These are phyloP conservation scores for Mallotus repandus DNA, from an alignment of 441 rosid genomes.

Conservation along the genomic window DNA sequence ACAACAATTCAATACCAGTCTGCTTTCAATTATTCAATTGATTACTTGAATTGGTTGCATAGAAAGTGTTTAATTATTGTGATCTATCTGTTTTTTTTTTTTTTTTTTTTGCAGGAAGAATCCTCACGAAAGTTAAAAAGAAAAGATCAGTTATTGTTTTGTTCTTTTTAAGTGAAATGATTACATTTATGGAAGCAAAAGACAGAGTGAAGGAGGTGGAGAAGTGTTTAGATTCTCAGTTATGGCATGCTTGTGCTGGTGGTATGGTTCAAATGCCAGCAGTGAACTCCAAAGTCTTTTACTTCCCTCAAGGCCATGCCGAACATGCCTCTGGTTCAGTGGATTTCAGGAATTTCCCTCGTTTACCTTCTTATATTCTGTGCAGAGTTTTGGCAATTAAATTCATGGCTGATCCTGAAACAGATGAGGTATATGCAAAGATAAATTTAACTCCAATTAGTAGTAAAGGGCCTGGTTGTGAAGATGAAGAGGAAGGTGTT, in stretches of 20 bases:
- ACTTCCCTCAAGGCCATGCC: slow-evolving; percentile 95
- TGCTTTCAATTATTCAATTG: slow-evolving; percentile 3
- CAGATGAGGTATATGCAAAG: slow-evolving; percentile 88
- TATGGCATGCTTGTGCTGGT: slow-evolving; percentile 99
- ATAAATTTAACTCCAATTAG: slow-evolving; percentile 51
- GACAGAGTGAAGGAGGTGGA: slow-evolving; percentile 49
- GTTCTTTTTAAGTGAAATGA: slow-evolving; percentile 21
- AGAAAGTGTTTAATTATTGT: slow-evolving; percentile 3
- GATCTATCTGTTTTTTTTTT: slow-evolving; percentile 1
- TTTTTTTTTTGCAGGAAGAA: slow-evolving; percentile 4
- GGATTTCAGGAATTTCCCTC: slow-evolving; percentile 49
- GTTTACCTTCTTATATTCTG: slow-evolving; percentile 48
- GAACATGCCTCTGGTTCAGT: slow-evolving; percentile 66
- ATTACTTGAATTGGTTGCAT: not conserved
- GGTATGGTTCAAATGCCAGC: slow-evolving; percentile 93
- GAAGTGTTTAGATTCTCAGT: slow-evolving; percentile 74
- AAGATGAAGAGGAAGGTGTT: slow-evolving; percentile 30
- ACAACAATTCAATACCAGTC: not conserved
- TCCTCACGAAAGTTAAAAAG: not conserved
- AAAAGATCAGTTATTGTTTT: not conserved
- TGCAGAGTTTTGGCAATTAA: slow-evolving; percentile 63
- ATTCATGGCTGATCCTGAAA: slow-evolving; percentile 82
- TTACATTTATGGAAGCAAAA: slow-evolving; percentile 41
- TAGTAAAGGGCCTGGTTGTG: slow-evolving; percentile 23
- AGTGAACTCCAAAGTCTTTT: slow-evolving; percentile 69